A percentile compares a stretch with the other conserved stretches of the same genome.
These are phyloP conservation scores for Artemisia annua DNA, from an alignment of 129 eudicot species.

Conservation along the genomic window DNA sequence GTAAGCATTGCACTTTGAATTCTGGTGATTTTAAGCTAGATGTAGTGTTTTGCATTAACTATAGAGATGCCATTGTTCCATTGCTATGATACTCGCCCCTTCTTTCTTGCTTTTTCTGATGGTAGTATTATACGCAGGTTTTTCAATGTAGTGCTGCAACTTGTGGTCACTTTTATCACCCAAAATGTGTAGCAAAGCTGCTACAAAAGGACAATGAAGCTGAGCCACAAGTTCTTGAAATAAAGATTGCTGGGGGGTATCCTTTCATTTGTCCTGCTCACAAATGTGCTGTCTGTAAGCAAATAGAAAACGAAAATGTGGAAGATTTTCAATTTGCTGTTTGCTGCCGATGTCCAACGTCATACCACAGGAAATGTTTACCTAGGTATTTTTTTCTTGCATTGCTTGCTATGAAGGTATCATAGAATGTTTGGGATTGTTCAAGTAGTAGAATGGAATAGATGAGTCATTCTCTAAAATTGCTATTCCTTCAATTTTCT, in stretches of 20 bases:
- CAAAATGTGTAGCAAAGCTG: slow-evolving; percentile 73
- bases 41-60: no score
- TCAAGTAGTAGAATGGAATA: no score
- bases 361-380: slow-evolving; percentile 84
- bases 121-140: slow-evolving; percentile 44
- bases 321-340: slow-evolving; percentile 70
- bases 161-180: slow-evolving; percentile 91
- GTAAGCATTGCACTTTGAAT: no score
- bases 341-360: slow-evolving; percentile 88
- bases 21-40: no score
- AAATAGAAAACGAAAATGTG: slow-evolving; percentile 50
- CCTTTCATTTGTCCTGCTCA: slow-evolving; percentile 83
- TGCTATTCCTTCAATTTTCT: no score
- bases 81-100: background rate
- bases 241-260: slow-evolving; percentile 63
- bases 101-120: background rate
- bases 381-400: slow-evolving; percentile 49
- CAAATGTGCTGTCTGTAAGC: slow-evolving; percentile 61
- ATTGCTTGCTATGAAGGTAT: no score
- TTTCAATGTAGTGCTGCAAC: slow-evolving; percentile 83
- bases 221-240: slow-evolving; percentile 36
- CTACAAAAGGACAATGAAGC: slow-evolving; percentile 44
- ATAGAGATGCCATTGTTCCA: no score
- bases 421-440: no score
- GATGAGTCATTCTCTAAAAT: no score